Percentiles rank a stretch among this genome's conserved stretches.
These are phyloP conservation scores for Pistacia integerrima DNA, from an alignment of 345 rosid species.

Conservation along the genomic window DNA sequence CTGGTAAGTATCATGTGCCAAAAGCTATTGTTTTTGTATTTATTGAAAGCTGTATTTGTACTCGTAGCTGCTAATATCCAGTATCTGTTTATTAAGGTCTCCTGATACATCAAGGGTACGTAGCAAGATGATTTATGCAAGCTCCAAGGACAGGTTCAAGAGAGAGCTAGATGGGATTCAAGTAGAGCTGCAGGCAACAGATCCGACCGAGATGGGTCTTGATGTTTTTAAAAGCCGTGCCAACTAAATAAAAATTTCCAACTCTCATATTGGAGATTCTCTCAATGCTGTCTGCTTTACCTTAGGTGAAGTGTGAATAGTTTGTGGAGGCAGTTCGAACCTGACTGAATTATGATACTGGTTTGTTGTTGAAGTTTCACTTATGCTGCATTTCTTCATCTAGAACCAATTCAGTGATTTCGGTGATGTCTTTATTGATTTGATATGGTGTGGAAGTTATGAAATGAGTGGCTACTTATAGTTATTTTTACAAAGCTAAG, in stretches of 20 bases:
- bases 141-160: slow-evolving; percentile 68
- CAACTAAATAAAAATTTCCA: slow-evolving; percentile 25
- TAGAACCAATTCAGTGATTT: slow-evolving; percentile 25
- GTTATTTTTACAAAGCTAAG: slow-evolving; percentile 15
- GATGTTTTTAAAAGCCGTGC: slow-evolving; percentile 53
- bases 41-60: neutral
- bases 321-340: slow-evolving; percentile 36
- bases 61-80: neutral
- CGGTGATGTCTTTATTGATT: slow-evolving; percentile 18
- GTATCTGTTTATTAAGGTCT: slow-evolving; percentile 37
- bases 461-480: slow-evolving; percentile 16
- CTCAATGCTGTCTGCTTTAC: slow-evolving; percentile 13
- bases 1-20: slow-evolving; percentile 33
- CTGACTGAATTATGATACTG: slow-evolving; percentile 29
- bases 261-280: neutral
- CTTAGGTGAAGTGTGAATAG: slow-evolving; percentile 29
- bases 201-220: slow-evolving; percentile 68
- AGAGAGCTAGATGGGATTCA: slow-evolving; percentile 62
- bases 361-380: slow-evolving; percentile 34
- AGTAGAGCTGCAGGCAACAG: slow-evolving; percentile 64
- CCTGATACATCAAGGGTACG: slow-evolving; percentile 61
- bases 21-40: neutral
- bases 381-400: slow-evolving; percentile 25
- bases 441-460: slow-evolving; percentile 26
- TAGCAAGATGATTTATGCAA: slow-evolving; percentile 70